A percentile compares a stretch with the other conserved stretches of the same genome.
Evolutionary conservation across 192 early-diverging fungal species (phyloP).

Genomic region (Mortierella hygrophila): DNA sequence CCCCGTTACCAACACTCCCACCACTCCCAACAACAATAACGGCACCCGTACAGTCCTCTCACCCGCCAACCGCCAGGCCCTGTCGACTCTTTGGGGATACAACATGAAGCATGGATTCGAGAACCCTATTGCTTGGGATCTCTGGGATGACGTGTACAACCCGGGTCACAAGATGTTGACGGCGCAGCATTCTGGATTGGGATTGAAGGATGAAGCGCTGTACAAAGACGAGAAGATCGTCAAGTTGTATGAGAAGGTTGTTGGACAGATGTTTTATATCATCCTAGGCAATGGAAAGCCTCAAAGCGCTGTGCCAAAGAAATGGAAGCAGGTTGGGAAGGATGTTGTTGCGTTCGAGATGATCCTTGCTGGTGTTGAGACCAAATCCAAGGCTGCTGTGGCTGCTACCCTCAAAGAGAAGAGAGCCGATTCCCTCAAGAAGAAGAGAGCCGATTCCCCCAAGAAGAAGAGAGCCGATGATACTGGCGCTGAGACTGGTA

Average conservation of each 20-base stretch:
- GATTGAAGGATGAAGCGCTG: slow-evolving; percentile 47
- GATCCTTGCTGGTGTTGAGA: slow-evolving; percentile 56
- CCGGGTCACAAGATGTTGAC: slow-evolving; percentile 17
- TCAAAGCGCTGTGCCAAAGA: slow-evolving; percentile 5
- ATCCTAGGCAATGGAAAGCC: slow-evolving; percentile 22
- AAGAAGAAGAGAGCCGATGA: slow-evolving; percentile 18
- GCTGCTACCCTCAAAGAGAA: background rate
- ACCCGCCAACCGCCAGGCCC: slow-evolving; percentile 8
- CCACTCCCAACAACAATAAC: background rate
- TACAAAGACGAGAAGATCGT: slow-evolving; percentile 62
- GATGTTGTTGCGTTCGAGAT: slow-evolving; percentile 69
- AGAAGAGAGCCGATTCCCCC: slow-evolving; percentile 4
- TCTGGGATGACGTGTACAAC: background rate
- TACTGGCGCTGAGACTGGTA: background rate
- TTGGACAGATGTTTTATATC: slow-evolving; percentile 56
- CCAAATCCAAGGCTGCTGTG: background rate
- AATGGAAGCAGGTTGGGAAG: slow-evolving; percentile 46
- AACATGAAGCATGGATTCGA: slow-evolving; percentile 27
- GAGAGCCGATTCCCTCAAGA: slow-evolving; percentile 11
- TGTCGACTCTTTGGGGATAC: slow-evolving; percentile 25
- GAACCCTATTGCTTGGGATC: background rate
- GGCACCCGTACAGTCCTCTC: slow-evolving; percentile 12
- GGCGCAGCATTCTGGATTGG: slow-evolving; percentile 19
- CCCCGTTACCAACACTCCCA: slow-evolving; percentile 19
- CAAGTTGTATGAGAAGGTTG: slow-evolving; percentile 51